These are phyloP conservation scores for Clavispora carvajalis DNA, from an alignment of 805 yeast genomes.

Conservation along the genomic window DNA sequence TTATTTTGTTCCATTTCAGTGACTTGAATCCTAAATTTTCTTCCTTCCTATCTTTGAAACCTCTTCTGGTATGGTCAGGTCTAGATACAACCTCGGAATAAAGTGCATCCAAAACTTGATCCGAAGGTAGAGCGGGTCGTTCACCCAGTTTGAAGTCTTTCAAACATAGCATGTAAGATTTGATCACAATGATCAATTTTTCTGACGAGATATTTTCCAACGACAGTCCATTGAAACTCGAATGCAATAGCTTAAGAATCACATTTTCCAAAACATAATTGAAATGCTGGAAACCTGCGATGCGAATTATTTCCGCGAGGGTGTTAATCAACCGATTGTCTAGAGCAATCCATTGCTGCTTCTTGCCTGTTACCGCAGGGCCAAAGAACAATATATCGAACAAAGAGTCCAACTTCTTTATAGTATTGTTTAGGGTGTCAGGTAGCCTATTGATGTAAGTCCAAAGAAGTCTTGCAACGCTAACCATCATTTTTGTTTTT, in stretches of 20 bases:
- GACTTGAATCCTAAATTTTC: constrained; percentile 5
- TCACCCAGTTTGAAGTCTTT: constrained; percentile 51
- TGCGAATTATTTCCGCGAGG: constrained; percentile 66
- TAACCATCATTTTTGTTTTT: constrained; percentile 54
- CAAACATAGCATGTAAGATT: constrained; percentile 67
- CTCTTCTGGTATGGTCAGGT: neutral
- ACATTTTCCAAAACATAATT: constrained; percentile 78
- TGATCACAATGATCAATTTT: constrained; percentile 60
- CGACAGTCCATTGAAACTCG: constrained; percentile 51
- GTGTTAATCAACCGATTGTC: constrained; percentile 61
- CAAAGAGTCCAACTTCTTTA: constrained; percentile 66
- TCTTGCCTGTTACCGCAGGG: constrained; percentile 35
- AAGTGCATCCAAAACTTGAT: constrained; percentile 31
- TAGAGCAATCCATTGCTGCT: constrained; percentile 71
- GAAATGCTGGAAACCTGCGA: constrained; percentile 72
- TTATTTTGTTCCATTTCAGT: constrained; percentile 25
- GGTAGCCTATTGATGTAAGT: constrained; percentile 81
- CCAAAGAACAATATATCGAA: constrained; percentile 53
- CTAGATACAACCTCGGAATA: neutral
- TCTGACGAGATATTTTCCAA: constrained; percentile 68
- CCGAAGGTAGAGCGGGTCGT: constrained; percentile 73
- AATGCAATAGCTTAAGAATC: constrained; percentile 61
- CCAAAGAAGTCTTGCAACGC: constrained; percentile 78
- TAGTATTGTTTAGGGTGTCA: constrained; percentile 83
- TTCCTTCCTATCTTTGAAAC: constrained; percentile 7